Evolutionary conservation across 306 rosid genomes (phyloP), one percentile per base, ranked within the genome.

Genomic region (Hylodesmum podocarpum): DNA sequence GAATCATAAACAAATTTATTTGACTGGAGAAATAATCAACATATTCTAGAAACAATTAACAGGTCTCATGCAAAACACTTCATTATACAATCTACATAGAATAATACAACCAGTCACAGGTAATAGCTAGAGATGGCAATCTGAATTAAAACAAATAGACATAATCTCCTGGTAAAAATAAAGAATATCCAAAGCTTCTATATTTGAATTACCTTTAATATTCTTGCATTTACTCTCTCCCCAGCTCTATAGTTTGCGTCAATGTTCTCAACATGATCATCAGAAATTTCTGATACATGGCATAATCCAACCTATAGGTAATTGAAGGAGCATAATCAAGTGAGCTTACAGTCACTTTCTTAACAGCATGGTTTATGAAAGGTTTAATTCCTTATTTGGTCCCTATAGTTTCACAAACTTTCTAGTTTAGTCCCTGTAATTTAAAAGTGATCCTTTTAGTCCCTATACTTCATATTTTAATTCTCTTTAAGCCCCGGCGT

Each of bases 251-350:
- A 95, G 58, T 85, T 84, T 9, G 83, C 79, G 75, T 90, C 93
- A 62, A 92, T 71, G 78, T 70, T 84, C 40, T 90, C 91, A 53
- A 86, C 37, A 55, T 34, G 86, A 73, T 86, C 77, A 78, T 88
- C 97, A 57, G 97, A 87, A 86, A 95, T 79, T 87, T 95, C 97
- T 14, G 97, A 92, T 14, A 84, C 31, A 66, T 95, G 99, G 88
- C 99, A 95, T 72, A 90, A 77, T 53, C 99, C 99, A 82, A 92
- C 97, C 98, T 94, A n/a, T n/a, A 80, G 64, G 68, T 10, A 72
- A 74, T 64, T 58, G 24, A 78, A 77, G 51, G 19, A 72, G 27
- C 53, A 65, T 14, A 75, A 63, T 16, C 63, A 50, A 61, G 59
- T 70, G 63, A 79, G 80, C 25, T 47, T 13, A 64, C 14, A 70